Base-by-base conservation (phyloP, 495 filamentous ascomycete species). In the Haplographium delicatum region DNA sequence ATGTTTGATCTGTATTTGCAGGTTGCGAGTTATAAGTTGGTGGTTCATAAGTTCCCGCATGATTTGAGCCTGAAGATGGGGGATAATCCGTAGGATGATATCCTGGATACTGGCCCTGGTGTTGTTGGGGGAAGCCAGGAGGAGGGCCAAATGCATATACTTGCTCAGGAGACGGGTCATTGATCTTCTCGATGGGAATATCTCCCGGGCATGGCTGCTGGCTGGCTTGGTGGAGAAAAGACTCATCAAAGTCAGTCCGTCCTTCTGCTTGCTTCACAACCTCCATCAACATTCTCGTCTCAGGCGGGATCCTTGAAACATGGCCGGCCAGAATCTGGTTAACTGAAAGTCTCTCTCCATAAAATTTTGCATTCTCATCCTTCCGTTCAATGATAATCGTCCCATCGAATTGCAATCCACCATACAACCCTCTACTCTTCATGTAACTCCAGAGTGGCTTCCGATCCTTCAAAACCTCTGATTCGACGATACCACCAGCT, bases 361-460 rank as follows among this genome's bases (percentile, higher is more conserved):
- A 93, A 58, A 90, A 91, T 2, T 73, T 70, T 43, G 84, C 83
- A 61, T 93, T 93, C 64, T 88, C 87, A 47, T 87, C 84, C n/a
- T 78, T 83, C 10, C 88, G 75, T 66, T 88, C 85, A 41, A 88
- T 81, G 50, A 93, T 72, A 25, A 90, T 75, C 0, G 86, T 89
- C 0, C 88, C 88, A 57, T 91, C 86, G 37, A 90, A 70, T 49
- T 87, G 83, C 8, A 89, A 73, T 19, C 86, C 86, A 4, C 84
- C 86, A 52, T 88, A 90, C 28, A 91, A 73, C 3, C 88, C 88
- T 31, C 86, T 77, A 54, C 79, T 85, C 68, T 90, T 90, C 70
- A 91, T 77, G 58, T 93, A 93, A 28, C 81, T 87, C 73, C 83
- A 91, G 9, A 90, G 74, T 0, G 88, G 86, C 48, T 64, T 69